Base-by-base conservation (phyloP, 306 rosid species). In the Ormosia emarginata region DNA sequence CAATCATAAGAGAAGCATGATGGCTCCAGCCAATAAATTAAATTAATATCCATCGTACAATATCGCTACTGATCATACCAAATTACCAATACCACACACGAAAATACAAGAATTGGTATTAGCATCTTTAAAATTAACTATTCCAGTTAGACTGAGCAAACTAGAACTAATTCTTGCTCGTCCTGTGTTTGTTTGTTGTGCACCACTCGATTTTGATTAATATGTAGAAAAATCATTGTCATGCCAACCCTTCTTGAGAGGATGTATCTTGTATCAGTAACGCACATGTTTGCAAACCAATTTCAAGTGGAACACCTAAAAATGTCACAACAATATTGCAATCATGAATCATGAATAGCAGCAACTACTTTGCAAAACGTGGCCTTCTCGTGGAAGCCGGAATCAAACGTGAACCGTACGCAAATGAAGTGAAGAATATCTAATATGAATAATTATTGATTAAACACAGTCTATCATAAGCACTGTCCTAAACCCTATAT, bases 151-250 rank as follows among this genome's bases (percentile, higher is more conserved):
- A 32, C 57, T 69, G 24, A 12, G 7, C 56, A 47, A 30, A 11
- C n/a, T 33, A 36, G 6, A 40, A 63, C 14, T 58, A 11, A 18
- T 32, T 32, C 43, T 64, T 50, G n/a, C 29, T 65, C 6, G 33
- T 15, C 5, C 12, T 13, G 43, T 43, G 32, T 47, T 34, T 8
- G 33, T 30, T 65, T n/a, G n/a, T n/a, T n/a, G 40, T 81, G 75
- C 32, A 53, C 76, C 85, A 41, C 58, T 73, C 18, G 7, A 41
- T 74, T 53, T 55, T 69, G 50, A 68, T 78, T 37, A 24, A 52
- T 17, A 12, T 14, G 52, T 39, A 41, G 14, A 40, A 41, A 40
- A 79, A 55, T 53, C 9, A 3, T 5, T 4, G 17, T 24, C 74
- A 50, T n/a, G 3, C 44, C 44, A n/a, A 14, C 68, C 39, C 44